phyloP scores from a whole-genome alignment of 257 asterid species.

The Galeopsis tetrahit region DNA sequence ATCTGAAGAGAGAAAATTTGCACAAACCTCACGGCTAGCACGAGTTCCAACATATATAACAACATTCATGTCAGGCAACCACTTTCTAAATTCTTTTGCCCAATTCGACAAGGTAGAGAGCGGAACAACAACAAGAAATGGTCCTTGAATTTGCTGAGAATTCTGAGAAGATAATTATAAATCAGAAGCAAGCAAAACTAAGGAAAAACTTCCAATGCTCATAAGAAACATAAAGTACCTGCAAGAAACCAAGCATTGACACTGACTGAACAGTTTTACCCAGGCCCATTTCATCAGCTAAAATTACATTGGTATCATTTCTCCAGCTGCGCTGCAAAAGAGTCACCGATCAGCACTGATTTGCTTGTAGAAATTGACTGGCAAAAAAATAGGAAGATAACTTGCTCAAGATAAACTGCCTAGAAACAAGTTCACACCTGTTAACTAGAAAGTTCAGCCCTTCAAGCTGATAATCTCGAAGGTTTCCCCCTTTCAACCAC shows the following conservation, averaged over 20 bases:
- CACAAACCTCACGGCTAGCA: constrained; percentile 94
- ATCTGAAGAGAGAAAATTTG: constrained; percentile 13
- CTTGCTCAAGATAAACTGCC: constrained; percentile 23
- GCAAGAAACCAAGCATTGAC: constrained; percentile 98
- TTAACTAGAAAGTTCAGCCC: constrained; percentile 96
- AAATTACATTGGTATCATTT: constrained; percentile 95
- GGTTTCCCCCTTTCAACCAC: constrained; percentile 98
- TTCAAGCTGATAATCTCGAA: constrained; percentile 99
- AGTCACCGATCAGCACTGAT: constrained; percentile 53
- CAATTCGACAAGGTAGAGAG: constrained; percentile 95
- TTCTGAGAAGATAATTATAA: constrained; percentile 56
- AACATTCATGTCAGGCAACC: constrained; percentile 93
- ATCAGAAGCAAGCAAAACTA: constrained; percentile 29
- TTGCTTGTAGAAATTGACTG: constrained; percentile 29
- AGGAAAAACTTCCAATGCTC: constrained; percentile 18
- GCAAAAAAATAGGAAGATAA: constrained; percentile 22
- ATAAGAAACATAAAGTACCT: constrained; percentile 53
- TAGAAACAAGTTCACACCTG: constrained; percentile 68
- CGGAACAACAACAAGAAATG: constrained; percentile 98
- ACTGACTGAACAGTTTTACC: constrained; percentile 99
- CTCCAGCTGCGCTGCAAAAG: constrained; percentile 88
- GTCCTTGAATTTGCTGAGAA: constrained; percentile 93
- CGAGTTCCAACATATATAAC: constrained; percentile 93
- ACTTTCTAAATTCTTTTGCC: constrained; percentile 97
- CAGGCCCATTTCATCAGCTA: constrained; percentile 99